Base-by-base conservation (phyloP, 805 yeast species). In the Suhomyces pyralidae region DNA sequence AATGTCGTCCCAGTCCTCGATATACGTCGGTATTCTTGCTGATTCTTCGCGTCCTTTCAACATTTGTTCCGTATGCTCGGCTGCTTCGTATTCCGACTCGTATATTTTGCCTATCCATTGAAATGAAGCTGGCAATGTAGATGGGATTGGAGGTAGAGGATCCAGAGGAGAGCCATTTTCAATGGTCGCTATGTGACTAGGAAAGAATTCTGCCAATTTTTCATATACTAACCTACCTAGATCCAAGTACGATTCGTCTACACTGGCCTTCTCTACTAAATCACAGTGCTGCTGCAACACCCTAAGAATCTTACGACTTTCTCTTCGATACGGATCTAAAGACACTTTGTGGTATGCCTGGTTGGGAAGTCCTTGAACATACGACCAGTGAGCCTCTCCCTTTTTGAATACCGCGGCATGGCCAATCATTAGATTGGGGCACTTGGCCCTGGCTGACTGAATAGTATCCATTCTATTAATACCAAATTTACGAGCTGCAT, bases 321-420 rank as follows among this genome's bases (percentile, higher is more conserved):
- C 97, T 54, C 96, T 70, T 54, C 99, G 76, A 63, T 93, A 94
- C 0, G 97, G 96, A 63, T 94, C 98, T 51, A 94, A 71, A 1
- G 92, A 84, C 3, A 94, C 97, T 68, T 94, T 94, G 64, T 90
- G 88, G 34, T 77, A 68, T 2, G 74, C 79, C 3, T 87, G 84
- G 49, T 73, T 69, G 0, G 94, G 91, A 14, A 81, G 58, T 5
- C 76, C 77, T 14, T 82, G 79, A 12, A 81, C 78, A 61, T 92
- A 90, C 49, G 83, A 80, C 97, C 98, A 93, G 47, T 81, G 79
- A 24, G 85, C 79, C 55, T 89, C 91, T 4, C 98, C 97, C 60
- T 86, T 88, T 61, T 82, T 85, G 74, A 89, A 94, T 0, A 93
- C 96, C 0, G 98, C 97, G 0, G 97, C 96, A 66, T 94, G 99